Conservation (phyloP, 768 basidiomycete species). For the Dacryopinax spathularia region DNA sequence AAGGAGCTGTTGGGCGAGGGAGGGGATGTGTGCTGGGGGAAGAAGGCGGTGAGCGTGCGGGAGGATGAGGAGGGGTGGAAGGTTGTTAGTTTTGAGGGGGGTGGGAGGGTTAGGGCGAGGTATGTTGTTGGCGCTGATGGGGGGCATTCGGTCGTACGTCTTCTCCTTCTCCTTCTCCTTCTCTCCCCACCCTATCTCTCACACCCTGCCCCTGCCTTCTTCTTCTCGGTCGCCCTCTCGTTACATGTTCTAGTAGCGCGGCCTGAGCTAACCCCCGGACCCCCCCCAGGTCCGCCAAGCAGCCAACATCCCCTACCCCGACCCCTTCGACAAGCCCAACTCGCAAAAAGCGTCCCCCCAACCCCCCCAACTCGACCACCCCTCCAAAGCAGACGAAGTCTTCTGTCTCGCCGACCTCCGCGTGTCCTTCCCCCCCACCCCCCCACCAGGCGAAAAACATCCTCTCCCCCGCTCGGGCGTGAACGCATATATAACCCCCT, state of each 20-base stretch:
- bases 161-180: too few relatives aligned
- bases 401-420: not conserved
- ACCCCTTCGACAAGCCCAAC: constrained; percentile 23
- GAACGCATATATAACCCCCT: not conserved
- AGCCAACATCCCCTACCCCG: constrained; percentile 31
- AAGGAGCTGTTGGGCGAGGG: constrained; percentile 14
- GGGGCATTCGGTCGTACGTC: constrained; percentile 30
- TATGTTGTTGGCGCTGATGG: constrained; percentile 44
- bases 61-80: not conserved
- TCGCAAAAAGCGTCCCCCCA: not conserved
- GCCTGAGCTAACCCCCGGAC: not conserved
- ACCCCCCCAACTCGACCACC: not conserved
- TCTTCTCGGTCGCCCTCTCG: constrained; percentile 4
- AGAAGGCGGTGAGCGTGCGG: not conserved
- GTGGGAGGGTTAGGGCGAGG: constrained; percentile 29
- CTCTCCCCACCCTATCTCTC: not conserved
- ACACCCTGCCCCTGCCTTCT: not conserved
- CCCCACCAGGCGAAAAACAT: not conserved
- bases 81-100: constrained; percentile 36
- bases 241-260: constrained; percentile 5
- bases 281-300: constrained; percentile 34
- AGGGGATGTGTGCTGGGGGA: not conserved
- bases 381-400: not conserved
- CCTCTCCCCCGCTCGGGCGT: not conserved
- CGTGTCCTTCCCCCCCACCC: not conserved